These are phyloP conservation scores for Candida nemodendra DNA, from an alignment of 805 yeast species.

Conservation along the genomic window DNA sequence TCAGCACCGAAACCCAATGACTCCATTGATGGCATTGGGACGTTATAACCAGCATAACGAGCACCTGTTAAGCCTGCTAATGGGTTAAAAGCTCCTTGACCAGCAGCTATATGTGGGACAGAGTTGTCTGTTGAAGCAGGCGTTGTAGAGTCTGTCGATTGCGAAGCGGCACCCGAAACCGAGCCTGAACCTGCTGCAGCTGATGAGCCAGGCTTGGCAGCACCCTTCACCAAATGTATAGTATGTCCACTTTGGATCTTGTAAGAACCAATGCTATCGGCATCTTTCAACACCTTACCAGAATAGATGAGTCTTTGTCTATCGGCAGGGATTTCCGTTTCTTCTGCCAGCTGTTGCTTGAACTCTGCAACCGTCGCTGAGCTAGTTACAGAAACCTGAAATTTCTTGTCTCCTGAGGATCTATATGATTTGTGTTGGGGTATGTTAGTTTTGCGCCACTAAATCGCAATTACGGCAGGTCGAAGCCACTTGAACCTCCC, in stretches of 20 bases:
- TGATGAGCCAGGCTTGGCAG: slow-evolving; percentile 36
- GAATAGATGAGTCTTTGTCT: slow-evolving; percentile 89
- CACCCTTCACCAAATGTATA: slow-evolving; percentile 85
- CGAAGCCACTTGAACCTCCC: too few relatives aligned
- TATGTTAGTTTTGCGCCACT: slow-evolving; percentile 3
- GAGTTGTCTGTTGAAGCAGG: slow-evolving; percentile 23
- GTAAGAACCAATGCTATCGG: slow-evolving; percentile 69
- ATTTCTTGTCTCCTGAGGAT: slow-evolving; percentile 74
- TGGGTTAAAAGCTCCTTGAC: slow-evolving; percentile 86
- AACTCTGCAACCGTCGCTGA: slow-evolving; percentile 62
- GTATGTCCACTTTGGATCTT: slow-evolving; percentile 86
- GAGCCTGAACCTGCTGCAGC: slow-evolving; percentile 19
- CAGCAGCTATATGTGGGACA: slow-evolving; percentile 82
- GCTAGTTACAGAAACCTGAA: slow-evolving; percentile 57
- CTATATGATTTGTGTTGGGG: slow-evolving; percentile 14
- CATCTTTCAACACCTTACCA: slow-evolving; percentile 89
- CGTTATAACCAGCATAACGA: slow-evolving; percentile 83
- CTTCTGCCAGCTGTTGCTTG: slow-evolving; percentile 60
- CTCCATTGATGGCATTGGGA: slow-evolving; percentile 79
- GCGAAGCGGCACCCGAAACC: slow-evolving; percentile 15
- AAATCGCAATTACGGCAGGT: too few relatives aligned
- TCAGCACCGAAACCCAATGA: slow-evolving; percentile 75
- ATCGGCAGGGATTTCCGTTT: slow-evolving; percentile 66
- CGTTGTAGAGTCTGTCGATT: slow-evolving; percentile 27
- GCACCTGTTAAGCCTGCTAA: slow-evolving; percentile 93